phyloP scores from a whole-genome alignment of 305 asterid species.

The Coffea humblotiana region DNA sequence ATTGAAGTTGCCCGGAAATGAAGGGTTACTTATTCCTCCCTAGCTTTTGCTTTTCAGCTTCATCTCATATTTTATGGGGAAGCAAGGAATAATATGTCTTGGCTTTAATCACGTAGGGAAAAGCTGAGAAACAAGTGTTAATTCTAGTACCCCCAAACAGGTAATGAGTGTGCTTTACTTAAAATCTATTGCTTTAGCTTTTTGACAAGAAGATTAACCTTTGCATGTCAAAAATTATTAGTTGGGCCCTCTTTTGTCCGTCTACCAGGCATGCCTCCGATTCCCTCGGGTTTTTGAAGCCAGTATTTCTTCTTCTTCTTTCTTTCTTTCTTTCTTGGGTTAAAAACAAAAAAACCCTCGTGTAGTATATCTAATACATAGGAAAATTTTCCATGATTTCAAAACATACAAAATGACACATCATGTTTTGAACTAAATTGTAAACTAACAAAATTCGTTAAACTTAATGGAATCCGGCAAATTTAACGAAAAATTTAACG shows the following conservation, averaged over 20 bases:
- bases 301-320: neutral
- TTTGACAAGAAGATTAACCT: conserved; percentile 14
- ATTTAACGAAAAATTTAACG: no score
- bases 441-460: no score
- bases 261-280: conserved; percentile 2
- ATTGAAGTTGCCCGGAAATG: neutral
- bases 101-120: conserved; percentile 18
- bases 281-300: neutral
- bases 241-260: conserved; percentile 2
- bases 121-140: neutral
- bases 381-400: no score
- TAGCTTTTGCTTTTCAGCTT: neutral
- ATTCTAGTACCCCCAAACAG: neutral
- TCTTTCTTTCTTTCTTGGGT: no score
- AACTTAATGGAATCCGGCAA: no score
- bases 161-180: conserved; percentile 13
- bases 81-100: neutral
- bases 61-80: neutral
- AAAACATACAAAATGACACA: no score
- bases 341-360: no score
- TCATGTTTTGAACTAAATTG: no score
- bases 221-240: conserved; percentile 12
- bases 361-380: no score
- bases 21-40: neutral
- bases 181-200: conserved; percentile 5